phyloP scores from a whole-genome alignment of 805 yeast genomes.

The Lipomyces mesembrius region DNA sequence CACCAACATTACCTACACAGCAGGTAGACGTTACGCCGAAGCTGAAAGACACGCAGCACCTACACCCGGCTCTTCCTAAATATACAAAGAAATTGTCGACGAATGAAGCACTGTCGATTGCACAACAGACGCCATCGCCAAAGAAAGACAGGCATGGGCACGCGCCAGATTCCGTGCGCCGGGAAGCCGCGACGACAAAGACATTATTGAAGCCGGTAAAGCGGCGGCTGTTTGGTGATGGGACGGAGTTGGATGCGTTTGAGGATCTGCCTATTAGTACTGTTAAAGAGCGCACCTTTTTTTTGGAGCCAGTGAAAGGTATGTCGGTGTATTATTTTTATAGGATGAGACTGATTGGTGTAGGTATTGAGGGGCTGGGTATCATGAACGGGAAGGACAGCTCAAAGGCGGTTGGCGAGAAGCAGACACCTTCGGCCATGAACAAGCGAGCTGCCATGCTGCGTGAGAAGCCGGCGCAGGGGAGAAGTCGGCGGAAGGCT shows the following conservation, averaged over 20 bases:
- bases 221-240: constrained; percentile 40
- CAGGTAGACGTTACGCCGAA: not conserved
- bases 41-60: constrained; percentile 3
- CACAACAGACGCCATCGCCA: constrained; percentile 27
- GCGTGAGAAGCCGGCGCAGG: constrained; percentile 13
- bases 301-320: constrained; percentile 10
- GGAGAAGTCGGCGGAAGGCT: constrained; percentile 12
- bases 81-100: not conserved
- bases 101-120: not conserved
- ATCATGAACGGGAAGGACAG: constrained; percentile 3
- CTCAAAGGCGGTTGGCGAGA: not conserved
- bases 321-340: not conserved
- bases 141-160: constrained; percentile 2
- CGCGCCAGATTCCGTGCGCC: constrained; percentile 17
- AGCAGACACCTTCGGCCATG: not conserved
- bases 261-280: constrained; percentile 39
- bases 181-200: constrained; percentile 30
- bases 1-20: constrained; percentile 13
- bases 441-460: not conserved
- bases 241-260: constrained; percentile 46
- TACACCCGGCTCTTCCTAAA: not conserved
- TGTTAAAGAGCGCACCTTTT: constrained; percentile 22
- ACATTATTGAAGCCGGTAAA: constrained; percentile 30
- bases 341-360: not conserved
- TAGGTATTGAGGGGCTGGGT: constrained; percentile 5